phyloP scores from a whole-genome alignment of 768 basidiomycete genomes.

The Kwoniella bestiolae region DNA sequence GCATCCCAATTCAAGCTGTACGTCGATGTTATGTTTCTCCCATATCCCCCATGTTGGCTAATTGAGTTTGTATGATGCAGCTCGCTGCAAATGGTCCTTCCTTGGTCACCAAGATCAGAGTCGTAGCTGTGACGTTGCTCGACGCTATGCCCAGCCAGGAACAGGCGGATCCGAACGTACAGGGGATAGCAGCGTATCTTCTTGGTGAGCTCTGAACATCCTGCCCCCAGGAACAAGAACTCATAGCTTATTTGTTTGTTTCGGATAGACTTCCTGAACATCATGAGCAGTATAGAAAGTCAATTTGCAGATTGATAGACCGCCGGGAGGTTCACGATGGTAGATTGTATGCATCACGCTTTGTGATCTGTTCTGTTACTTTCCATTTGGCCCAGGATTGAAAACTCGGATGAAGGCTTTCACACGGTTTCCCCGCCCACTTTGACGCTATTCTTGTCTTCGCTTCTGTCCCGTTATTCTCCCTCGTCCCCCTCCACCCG shows the following conservation, averaged over 20 bases:
- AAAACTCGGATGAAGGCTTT: too few species aligned
- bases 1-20: constrained; percentile 37
- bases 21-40: too few species aligned
- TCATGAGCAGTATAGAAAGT: constrained; percentile 43
- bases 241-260: not conserved
- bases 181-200: constrained; percentile 40
- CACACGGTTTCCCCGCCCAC: too few species aligned
- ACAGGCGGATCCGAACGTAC: constrained; percentile 31
- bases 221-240: not conserved
- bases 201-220: constrained; percentile 27
- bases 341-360: too few species aligned
- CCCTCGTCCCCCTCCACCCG: too few species aligned
- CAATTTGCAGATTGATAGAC: constrained; percentile 34
- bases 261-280: constrained; percentile 36
- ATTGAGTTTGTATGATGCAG: constrained; percentile 33
- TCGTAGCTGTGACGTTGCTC: constrained; percentile 40
- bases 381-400: too few species aligned
- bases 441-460: too few species aligned
- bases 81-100: constrained; percentile 44
- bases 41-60: not conserved
- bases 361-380: too few species aligned
- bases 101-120: constrained; percentile 38
- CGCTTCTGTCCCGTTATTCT: too few species aligned
- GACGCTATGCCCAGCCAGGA: constrained; percentile 37
- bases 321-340: too few species aligned